phyloP scores from a whole-genome alignment of 2,329 filamentous ascomycete species.

The Neonectria ditissima region DNA sequence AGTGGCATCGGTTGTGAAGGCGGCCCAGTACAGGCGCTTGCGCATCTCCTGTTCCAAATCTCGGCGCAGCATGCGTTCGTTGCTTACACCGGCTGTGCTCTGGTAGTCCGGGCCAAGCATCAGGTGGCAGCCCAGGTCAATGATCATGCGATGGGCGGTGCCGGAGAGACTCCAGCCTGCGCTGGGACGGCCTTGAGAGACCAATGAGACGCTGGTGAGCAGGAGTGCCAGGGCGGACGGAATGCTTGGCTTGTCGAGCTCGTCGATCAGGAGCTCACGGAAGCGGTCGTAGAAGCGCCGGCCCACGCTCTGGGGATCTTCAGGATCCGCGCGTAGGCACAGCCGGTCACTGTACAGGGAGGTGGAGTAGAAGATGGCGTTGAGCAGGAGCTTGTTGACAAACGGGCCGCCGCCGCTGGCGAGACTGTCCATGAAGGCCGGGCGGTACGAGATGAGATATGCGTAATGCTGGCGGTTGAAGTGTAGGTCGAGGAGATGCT shows the following conservation, averaged over 20 bases:
- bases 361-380: conserved; percentile 56
- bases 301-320: conserved; percentile 51
- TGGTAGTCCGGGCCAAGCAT: conserved; percentile 46
- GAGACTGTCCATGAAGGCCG: conserved; percentile 54
- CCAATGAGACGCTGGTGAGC: conserved; percentile 47
- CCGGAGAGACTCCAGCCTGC: conserved; percentile 52
- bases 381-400: conserved; percentile 53
- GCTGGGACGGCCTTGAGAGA: conserved; percentile 50
- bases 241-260: conserved; percentile 51
- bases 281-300: conserved; percentile 54
- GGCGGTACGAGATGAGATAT: conserved; percentile 54
- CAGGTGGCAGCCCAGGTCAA: conserved; percentile 53
- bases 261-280: conserved; percentile 50
- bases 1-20: conserved; percentile 50
- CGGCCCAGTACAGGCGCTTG: conserved; percentile 51
- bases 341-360: conserved; percentile 53
- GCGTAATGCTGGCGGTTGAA: conserved; percentile 53
- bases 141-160: conserved; percentile 54
- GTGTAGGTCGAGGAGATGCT: conserved; percentile 53
- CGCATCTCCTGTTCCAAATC: conserved; percentile 50
- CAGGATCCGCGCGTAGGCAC: conserved; percentile 49
- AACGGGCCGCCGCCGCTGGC: conserved; percentile 50
- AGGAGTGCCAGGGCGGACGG: conserved; percentile 52
- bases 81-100: conserved; percentile 41
- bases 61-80: conserved; percentile 43